Percentiles rank a stretch among this genome's conserved stretches.
These are phyloP conservation scores for Pichia ethanolica DNA, from an alignment of 805 yeast species.

Conservation along the genomic window DNA sequence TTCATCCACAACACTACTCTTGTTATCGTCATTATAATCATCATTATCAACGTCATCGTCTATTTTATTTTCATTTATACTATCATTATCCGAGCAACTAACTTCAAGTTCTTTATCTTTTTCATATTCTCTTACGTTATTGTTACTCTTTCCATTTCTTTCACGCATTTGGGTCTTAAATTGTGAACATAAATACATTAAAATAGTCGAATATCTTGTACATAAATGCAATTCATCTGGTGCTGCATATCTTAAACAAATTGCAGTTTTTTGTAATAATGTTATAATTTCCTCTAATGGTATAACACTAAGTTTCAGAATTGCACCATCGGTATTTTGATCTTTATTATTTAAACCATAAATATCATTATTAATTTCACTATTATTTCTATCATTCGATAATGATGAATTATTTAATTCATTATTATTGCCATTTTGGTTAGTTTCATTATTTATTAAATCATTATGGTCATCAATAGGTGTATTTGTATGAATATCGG, in stretches of 20 bases:
- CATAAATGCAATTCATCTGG: constrained; percentile 87
- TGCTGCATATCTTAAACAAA: constrained; percentile 68
- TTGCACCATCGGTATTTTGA: constrained; percentile 15
- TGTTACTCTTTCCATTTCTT: constrained; percentile 10
- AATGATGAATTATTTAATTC: background rate
- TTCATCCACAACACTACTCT: no score
- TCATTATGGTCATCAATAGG: background rate
- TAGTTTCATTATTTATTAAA: background rate
- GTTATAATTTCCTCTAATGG: constrained; percentile 64
- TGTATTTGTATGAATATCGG: constrained; percentile 13
- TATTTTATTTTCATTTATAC: background rate
- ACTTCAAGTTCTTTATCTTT: constrained; percentile 1
- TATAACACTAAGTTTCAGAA: constrained; percentile 51
- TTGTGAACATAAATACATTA: constrained; percentile 70
- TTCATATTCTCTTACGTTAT: constrained; percentile 10
- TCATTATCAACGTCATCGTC: background rate
- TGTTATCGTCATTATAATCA: no score
- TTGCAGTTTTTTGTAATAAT: constrained; percentile 64
- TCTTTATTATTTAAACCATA: background rate
- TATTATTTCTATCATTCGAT: background rate
- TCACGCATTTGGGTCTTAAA: constrained; percentile 41
- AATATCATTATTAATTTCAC: background rate
- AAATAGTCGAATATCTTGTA: constrained; percentile 67
- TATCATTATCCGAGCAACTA: background rate
- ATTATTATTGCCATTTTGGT: no score